Conservation (phyloP, 495 filamentous ascomycete genomes). For the Penicillium daleae region DNA sequence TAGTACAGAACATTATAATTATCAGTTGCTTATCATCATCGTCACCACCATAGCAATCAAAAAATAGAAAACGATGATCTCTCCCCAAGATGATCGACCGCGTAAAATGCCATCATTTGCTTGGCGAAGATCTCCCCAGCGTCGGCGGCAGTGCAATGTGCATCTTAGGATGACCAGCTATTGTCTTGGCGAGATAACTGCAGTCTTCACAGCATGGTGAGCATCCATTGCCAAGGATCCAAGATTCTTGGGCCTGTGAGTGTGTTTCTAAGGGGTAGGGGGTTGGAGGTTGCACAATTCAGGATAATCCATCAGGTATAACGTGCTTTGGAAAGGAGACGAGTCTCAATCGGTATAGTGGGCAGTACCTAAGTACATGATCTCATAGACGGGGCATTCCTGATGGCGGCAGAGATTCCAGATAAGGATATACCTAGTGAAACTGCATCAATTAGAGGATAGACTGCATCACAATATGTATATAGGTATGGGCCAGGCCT, state of each 20-base stretch:
- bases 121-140: constrained; percentile 22
- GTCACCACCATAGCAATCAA: not conserved
- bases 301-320: not conserved
- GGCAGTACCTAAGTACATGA: not conserved
- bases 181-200: constrained; percentile 13
- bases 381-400: not conserved
- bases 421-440: not conserved
- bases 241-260: not conserved
- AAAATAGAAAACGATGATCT: not conserved
- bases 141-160: constrained; percentile 1
- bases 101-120: constrained; percentile 5
- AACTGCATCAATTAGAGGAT: too few relatives aligned
- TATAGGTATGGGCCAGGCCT: not conserved
- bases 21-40: not conserved
- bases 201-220: constrained; percentile 4
- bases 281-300: not conserved
- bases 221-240: not conserved
- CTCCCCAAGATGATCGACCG: constrained; percentile 8
- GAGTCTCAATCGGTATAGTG: too few relatives aligned
- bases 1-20: not conserved
- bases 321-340: not conserved
- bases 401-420: not conserved
- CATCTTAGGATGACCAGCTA: constrained; percentile 6
- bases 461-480: not conserved
- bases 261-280: not conserved